Conservation (phyloP, 192 early-diverging fungal species). For the Entomortierella parvispora region DNA sequence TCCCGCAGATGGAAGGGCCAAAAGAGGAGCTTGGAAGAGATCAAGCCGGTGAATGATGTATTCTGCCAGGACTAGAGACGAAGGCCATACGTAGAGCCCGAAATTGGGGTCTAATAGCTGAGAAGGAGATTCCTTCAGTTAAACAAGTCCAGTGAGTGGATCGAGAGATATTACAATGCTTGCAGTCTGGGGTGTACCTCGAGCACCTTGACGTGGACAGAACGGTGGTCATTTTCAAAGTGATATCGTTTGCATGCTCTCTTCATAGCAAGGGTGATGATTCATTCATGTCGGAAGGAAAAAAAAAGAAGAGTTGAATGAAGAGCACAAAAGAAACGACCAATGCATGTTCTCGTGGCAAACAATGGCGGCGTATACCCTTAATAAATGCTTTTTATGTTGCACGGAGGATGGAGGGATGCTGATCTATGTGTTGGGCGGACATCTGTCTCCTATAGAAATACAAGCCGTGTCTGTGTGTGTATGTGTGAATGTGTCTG, state of each 20-base stretch:
- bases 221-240: constrained; percentile 1
- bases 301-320: background rate
- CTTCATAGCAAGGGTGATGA: background rate
- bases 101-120: constrained; percentile 67
- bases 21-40: constrained; percentile 37
- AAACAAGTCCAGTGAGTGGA: background rate
- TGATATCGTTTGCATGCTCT: constrained; percentile 26
- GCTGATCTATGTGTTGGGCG: too few species aligned
- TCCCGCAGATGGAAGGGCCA: background rate
- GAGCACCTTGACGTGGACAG: constrained; percentile 20
- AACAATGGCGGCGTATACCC: too few species aligned
- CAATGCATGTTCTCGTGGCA: too few species aligned
- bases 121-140: too few species aligned
- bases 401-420: too few species aligned
- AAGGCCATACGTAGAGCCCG: constrained; percentile 80
- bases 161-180: background rate
- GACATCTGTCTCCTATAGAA: too few species aligned
- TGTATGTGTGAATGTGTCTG: too few species aligned
- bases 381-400: too few species aligned
- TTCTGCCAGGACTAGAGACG: constrained; percentile 70
- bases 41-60: constrained; percentile 58
- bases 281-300: background rate
- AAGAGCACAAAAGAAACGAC: too few species aligned
- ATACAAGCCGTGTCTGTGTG: too few species aligned
- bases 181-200: constrained; percentile 14